Evolutionary conservation across 2,329 filamentous ascomycete species (phyloP).

Genomic region (Geoglossum cookeanum): DNA sequence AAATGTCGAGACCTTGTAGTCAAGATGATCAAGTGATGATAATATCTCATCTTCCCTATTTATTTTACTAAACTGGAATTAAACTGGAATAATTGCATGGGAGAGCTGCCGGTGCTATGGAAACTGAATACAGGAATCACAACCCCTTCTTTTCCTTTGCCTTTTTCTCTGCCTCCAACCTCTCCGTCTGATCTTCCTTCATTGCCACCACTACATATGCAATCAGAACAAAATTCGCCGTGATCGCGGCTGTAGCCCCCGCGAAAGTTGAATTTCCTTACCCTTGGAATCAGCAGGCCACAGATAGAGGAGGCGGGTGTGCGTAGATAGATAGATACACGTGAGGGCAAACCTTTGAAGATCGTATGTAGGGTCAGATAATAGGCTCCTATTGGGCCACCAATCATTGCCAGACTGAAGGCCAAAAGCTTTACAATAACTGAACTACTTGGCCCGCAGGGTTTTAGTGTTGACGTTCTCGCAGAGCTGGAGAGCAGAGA

Average conservation of each 20-base stretch:
- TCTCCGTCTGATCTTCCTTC: constrained; percentile 52
- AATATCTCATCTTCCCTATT: neutral
- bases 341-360: constrained; percentile 44
- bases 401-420: constrained; percentile 84
- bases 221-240: constrained; percentile 81
- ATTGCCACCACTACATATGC: constrained; percentile 86
- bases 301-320: neutral
- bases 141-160: neutral
- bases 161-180: constrained; percentile 18
- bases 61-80: too few species aligned
- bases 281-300: neutral
- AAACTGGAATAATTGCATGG: neutral
- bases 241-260: constrained; percentile 65
- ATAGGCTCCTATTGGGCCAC: constrained; percentile 72
- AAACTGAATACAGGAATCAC: neutral
- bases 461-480: neutral
- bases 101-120: neutral
- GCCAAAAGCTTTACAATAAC: constrained; percentile 80
- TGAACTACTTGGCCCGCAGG: constrained; percentile 29
- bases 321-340: neutral
- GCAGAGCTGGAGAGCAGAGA: neutral
- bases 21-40: neutral
- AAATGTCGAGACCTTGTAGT: too few species aligned
- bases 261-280: constrained; percentile 76
- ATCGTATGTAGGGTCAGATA: constrained; percentile 60